These are phyloP conservation scores for Pleurotus giganteus DNA, from an alignment of 768 basidiomycete species.

Conservation along the genomic window DNA sequence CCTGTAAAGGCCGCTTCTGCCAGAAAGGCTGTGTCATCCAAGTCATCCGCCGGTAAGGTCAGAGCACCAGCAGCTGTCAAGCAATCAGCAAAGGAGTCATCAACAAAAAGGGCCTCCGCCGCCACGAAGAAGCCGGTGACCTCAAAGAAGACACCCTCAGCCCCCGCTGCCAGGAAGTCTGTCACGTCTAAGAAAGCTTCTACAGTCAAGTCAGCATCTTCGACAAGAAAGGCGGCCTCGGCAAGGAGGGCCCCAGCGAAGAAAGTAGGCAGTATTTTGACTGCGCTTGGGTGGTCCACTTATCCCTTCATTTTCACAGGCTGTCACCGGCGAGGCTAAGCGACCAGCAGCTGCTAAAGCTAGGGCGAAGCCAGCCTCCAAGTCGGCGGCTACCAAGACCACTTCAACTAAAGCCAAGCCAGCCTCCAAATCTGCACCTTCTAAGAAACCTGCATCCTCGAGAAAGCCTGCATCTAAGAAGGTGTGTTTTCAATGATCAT, in stretches of 20 bases:
- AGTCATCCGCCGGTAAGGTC: conserved; percentile 16
- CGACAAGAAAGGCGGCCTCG: conserved; percentile 26
- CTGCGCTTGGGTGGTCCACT: background rate
- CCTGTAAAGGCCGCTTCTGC: conserved; percentile 22
- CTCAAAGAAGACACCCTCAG: conserved; percentile 20
- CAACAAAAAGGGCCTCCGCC: conserved; percentile 28
- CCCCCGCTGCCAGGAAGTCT: conserved; percentile 19
- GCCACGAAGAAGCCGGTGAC: conserved; percentile 6
- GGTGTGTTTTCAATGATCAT: conserved; percentile 9
- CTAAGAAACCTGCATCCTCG: conserved; percentile 2
- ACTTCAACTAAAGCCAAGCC: conserved; percentile 16
- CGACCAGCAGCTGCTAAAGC: conserved; percentile 32
- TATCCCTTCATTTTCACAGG: conserved; percentile 18
- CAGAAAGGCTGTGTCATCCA: conserved; percentile 18
- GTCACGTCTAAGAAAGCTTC: conserved; percentile 23
- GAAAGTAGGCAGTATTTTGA: conserved; percentile 42
- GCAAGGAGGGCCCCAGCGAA: conserved; percentile 51
- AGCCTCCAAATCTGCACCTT: conserved; percentile 13
- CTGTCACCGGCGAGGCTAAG: conserved; percentile 38
- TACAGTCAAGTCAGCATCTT: background rate
- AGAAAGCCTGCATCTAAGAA: conserved; percentile 20
- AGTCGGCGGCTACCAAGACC: conserved; percentile 22
- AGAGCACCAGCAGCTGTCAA: conserved; percentile 18
- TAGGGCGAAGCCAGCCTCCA: conserved; percentile 26
- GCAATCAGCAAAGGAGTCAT: conserved; percentile 26